Evolutionary conservation across 768 basidiomycete species (phyloP).

Genomic region (Strobilomyces confusus): DNA sequence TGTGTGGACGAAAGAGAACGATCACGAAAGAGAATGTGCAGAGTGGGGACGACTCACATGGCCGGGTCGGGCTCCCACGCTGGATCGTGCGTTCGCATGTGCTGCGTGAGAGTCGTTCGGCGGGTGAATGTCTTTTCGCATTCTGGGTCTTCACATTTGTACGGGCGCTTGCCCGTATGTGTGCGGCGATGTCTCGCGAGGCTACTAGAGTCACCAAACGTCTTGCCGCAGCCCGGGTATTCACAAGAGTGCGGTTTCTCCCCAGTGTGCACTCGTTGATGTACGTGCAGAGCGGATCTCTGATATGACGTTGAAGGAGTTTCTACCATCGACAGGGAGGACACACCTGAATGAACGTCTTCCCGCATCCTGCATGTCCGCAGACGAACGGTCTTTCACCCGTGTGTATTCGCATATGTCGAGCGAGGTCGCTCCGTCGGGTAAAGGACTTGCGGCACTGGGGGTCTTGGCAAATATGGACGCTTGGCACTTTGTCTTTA

Average conservation of each 20-base stretch:
- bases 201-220: conserved; percentile 89
- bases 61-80: conserved; percentile 82
- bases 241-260: conserved; percentile 92
- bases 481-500: conserved; percentile 42
- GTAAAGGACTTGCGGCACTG: conserved; percentile 80
- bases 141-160: conserved; percentile 77
- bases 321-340: neutral
- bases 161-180: conserved; percentile 82
- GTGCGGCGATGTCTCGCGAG: conserved; percentile 89
- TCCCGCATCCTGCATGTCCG: conserved; percentile 68
- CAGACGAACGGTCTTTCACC: conserved; percentile 86
- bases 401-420: conserved; percentile 88
- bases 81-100: conserved; percentile 87
- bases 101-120: conserved; percentile 77
- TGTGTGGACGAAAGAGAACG: conserved; percentile 29
- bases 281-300: conserved; percentile 88
- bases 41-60: conserved; percentile 47
- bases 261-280: conserved; percentile 85
- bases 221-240: conserved; percentile 82
- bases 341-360: conserved; percentile 86
- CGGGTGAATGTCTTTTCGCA: conserved; percentile 89
- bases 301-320: conserved; percentile 31
- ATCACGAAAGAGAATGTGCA: neutral
- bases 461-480: conserved; percentile 66
- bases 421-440: conserved; percentile 75